These are phyloP conservation scores for Psilocybe subaeruginosa DNA, from an alignment of 768 basidiomycete species.

Conservation along the genomic window DNA sequence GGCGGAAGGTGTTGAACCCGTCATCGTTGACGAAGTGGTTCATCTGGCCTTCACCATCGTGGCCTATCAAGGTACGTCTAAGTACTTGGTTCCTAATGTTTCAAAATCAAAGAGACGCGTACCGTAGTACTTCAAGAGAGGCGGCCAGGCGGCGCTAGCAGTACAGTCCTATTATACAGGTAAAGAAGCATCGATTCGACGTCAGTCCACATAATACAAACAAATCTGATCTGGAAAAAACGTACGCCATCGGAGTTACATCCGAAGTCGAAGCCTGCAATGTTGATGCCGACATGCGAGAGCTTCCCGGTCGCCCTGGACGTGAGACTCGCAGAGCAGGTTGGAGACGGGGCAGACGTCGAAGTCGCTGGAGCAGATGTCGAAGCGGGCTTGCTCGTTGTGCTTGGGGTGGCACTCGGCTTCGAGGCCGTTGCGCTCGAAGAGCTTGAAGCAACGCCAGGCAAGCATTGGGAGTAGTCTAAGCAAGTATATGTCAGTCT, in stretches of 20 bases:
- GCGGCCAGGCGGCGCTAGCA: slow-evolving; percentile 44
- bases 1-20: slow-evolving; percentile 59
- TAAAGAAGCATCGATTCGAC: not conserved
- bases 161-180: slow-evolving; percentile 31
- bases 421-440: not conserved
- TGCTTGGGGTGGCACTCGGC: slow-evolving; percentile 6
- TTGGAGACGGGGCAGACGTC: slow-evolving; percentile 12
- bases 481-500: not conserved
- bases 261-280: slow-evolving; percentile 60
- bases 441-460: slow-evolving; percentile 13
- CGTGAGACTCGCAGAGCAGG: slow-evolving; percentile 41
- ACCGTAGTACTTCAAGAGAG: slow-evolving; percentile 49
- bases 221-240: not conserved
- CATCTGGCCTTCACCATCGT: slow-evolving; percentile 59
- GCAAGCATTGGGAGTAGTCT: slow-evolving; percentile 23
- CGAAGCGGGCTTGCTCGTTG: slow-evolving; percentile 2
- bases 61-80: slow-evolving; percentile 24
- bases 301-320: slow-evolving; percentile 34
- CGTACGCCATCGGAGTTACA: slow-evolving; percentile 43
- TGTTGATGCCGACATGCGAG: slow-evolving; percentile 50
- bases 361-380: slow-evolving; percentile 8
- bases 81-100: not conserved
- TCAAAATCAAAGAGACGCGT: slow-evolving; percentile 36
- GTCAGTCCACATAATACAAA: not conserved
- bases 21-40: slow-evolving; percentile 58